These are phyloP conservation scores for Rostrohypoxylon terebratum DNA, from an alignment of 495 filamentous ascomycete species.

Conservation along the genomic window DNA sequence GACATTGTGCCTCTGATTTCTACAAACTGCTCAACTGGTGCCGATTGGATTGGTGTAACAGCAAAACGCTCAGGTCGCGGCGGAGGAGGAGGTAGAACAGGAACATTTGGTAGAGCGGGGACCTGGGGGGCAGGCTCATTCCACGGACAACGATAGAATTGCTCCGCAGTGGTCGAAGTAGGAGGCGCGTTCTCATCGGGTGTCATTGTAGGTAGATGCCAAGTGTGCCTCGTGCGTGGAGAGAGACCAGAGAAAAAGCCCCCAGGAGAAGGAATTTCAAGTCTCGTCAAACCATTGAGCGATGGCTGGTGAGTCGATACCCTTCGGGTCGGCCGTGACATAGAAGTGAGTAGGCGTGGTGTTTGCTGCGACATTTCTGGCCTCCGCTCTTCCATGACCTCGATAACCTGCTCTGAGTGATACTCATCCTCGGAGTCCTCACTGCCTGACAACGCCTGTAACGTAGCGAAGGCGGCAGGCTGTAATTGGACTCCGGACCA, in stretches of 20 bases:
- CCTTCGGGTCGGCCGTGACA: constrained; percentile 45
- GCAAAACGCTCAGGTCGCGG: constrained; percentile 48
- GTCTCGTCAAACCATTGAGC: constrained; percentile 68
- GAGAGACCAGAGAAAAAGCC: constrained; percentile 90
- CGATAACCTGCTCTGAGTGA: constrained; percentile 63
- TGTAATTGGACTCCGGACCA: constrained; percentile 79
- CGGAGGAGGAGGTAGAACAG: constrained; percentile 52
- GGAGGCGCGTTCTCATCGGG: constrained; percentile 64
- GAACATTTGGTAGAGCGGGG: constrained; percentile 52
- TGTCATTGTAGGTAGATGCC: constrained; percentile 65
- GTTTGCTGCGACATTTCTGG: constrained; percentile 56
- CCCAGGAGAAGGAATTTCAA: constrained; percentile 89
- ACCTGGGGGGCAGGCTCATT: constrained; percentile 41
- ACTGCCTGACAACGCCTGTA: constrained; percentile 77
- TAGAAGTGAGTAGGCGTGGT: constrained; percentile 54
- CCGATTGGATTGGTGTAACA: constrained; percentile 40
- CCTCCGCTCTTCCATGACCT: constrained; percentile 56
- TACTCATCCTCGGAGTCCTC: constrained; percentile 62
- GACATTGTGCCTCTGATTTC: constrained; percentile 65
- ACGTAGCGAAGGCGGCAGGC: constrained; percentile 78
- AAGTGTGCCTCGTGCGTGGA: constrained; percentile 78
- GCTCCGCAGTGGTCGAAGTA: constrained; percentile 82
- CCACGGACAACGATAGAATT: constrained; percentile 88
- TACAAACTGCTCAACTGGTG: constrained; percentile 74
- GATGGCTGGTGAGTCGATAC: constrained; percentile 56